Evolutionary conservation across 129 eudicot genomes (phyloP), one percentile per base, ranked within the genome.

Genomic region (Flaveria robusta): DNA sequence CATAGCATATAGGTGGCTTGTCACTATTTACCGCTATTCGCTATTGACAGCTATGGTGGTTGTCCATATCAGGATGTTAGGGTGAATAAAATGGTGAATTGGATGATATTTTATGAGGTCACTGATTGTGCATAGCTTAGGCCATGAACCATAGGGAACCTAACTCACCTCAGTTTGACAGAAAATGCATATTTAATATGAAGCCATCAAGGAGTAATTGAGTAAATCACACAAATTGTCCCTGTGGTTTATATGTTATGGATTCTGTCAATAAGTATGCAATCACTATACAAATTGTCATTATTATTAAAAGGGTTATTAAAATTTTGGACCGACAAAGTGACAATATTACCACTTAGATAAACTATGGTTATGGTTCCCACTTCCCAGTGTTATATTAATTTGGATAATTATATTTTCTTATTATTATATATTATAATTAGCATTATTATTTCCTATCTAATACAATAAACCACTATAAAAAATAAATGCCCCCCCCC

Each of bases 221-320:
- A 69, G 24, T 70, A 34, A 59, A 59, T 13, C 13, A 59, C 66
- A 59, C 37, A 59, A 59, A 12, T 55, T 20, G 63, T 20, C 63
- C 14, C 63, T 1, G 7, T 16, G 23, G 3, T 70, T 19, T 39
- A 18, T 71, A 71, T 54, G 41, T 68, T 42, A 42, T 12, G n/a
- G 66, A 59, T 59, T 59, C 37, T 12, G 37, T 59, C 15, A 18
- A 1, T 56, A 20, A 56, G 15, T 56, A 56, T 59, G 66, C 2
- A 59, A 12, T 23, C 18, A 13, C 14, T 69, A 26, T n/a, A n/a
- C n/a, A n/a, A n/a, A n/a, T n/a, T n/a, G n/a, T n/a, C n/a, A n/a
- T n/a, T n/a, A n/a, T n/a, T n/a, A n/a, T n/a, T n/a, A n/a, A 23
- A 56, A 22, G 29, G 64, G 15, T 13, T 22, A 56, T 56, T 23